Percentiles rank a stretch among this genome's conserved stretches.
Evolutionary conservation across 495 filamentous ascomycete species (phyloP).

Genomic region (Penicillium atrosanguineum): DNA sequence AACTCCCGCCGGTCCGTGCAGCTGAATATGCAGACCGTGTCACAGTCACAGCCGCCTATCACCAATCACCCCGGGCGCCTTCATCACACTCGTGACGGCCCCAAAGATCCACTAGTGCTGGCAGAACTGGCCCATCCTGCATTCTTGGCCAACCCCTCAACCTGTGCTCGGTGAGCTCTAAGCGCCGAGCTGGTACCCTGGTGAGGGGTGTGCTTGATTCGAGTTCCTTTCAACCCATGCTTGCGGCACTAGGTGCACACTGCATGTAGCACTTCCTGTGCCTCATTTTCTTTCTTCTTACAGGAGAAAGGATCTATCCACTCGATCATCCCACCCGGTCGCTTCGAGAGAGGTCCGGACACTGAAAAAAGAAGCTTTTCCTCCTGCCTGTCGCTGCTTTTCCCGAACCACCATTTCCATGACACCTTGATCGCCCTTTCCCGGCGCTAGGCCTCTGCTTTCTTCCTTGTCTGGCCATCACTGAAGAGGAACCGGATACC

Average conservation of each 20-base stretch:
- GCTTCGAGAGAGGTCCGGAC: slow-evolving; percentile 3
- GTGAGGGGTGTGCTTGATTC: slow-evolving; percentile 20
- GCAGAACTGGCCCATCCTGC: slow-evolving; percentile 11
- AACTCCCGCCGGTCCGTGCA: slow-evolving; percentile 22
- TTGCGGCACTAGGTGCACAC: slow-evolving; percentile 12
- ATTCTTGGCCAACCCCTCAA: slow-evolving; percentile 13
- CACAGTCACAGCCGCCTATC: slow-evolving; percentile 40
- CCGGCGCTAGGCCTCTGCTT: slow-evolving; percentile 11
- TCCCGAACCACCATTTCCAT: slow-evolving; percentile 11
- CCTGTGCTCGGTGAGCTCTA: slow-evolving; percentile 24
- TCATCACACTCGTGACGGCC: slow-evolving; percentile 28
- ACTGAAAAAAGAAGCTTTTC: slow-evolving; percentile 33
- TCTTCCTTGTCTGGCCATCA: slow-evolving; percentile 5
- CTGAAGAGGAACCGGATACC: slow-evolving; percentile 5
- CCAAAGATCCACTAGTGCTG: slow-evolving; percentile 9
- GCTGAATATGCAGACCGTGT: slow-evolving; percentile 30
- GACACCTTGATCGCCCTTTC: slow-evolving; percentile 17
- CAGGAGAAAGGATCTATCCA: slow-evolving; percentile 6
- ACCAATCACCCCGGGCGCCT: slow-evolving; percentile 25
- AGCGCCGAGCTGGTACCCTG: slow-evolving; percentile 17
- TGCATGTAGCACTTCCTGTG: slow-evolving; percentile 13
- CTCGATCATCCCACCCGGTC: slow-evolving; percentile 16
- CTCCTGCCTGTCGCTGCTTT: slow-evolving; percentile 7
- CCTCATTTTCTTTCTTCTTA: background rate
- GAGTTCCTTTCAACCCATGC: slow-evolving; percentile 9